Evolutionary conservation across 306 rosid species (phyloP).

Genomic region (Heteromeles arbutifolia): DNA sequence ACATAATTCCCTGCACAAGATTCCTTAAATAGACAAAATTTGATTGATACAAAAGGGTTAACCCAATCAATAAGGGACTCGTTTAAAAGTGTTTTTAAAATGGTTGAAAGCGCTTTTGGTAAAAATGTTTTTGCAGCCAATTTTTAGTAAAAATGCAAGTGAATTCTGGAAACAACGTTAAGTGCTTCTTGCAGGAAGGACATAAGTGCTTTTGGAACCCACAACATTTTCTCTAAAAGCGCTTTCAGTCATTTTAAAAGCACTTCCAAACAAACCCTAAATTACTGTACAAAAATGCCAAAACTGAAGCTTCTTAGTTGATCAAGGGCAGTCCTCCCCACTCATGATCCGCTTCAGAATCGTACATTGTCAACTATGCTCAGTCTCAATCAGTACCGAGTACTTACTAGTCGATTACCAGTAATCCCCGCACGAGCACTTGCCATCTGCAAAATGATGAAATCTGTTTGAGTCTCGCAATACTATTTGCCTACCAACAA

Average conservation of each 20-base stretch:
- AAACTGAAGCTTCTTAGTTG: not conserved
- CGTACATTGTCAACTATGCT: not conserved
- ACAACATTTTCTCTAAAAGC: too few relatives aligned
- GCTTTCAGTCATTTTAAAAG: too few relatives aligned
- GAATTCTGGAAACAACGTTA: too few relatives aligned
- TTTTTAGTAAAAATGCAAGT: too few relatives aligned
- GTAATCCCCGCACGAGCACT: conserved; percentile 81
- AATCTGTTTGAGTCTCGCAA: conserved; percentile 80
- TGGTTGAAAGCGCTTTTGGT: too few relatives aligned
- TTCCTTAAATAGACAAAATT: not conserved
- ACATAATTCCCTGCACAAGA: not conserved
- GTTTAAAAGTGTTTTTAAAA: too few relatives aligned
- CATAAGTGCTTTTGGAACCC: too few relatives aligned
- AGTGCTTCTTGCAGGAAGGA: too few relatives aligned
- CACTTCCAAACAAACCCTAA: too few relatives aligned
- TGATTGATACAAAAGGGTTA: not conserved
- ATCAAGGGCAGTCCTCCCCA: not conserved
- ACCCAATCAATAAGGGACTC: not conserved
- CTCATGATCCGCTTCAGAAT: not conserved
- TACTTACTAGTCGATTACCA: conserved; percentile 40
- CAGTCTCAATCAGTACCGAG: not conserved
- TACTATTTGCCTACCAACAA: conserved; percentile 58
- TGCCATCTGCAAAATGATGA: conserved; percentile 74
- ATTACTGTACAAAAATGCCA: not conserved
- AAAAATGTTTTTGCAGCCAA: too few relatives aligned